These are phyloP conservation scores for Lipomyces japonicus DNA, from an alignment of 805 yeast species.

Conservation along the genomic window DNA sequence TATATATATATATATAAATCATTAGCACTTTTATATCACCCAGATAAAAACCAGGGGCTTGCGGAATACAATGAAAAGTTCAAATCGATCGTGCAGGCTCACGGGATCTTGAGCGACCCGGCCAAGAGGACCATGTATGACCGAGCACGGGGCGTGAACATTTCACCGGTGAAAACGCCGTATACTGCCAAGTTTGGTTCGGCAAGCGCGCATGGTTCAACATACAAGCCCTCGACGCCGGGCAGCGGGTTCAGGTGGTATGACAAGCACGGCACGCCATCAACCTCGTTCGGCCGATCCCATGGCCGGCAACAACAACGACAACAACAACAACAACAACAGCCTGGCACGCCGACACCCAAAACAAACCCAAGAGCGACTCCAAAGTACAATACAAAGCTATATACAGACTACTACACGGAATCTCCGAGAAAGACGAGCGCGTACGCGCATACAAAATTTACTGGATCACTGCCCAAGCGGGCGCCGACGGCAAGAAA, in stretches of 20 bases:
- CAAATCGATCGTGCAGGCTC: conserved; percentile 38
- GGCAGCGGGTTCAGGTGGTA: too few species aligned
- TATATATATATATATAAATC: not conserved
- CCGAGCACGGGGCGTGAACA: conserved; percentile 1
- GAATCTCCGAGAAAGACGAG: conserved; percentile 6
- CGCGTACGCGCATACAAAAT: not conserved
- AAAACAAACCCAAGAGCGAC: conserved; percentile 2
- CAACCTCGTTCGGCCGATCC: not conserved
- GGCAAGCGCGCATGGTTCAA: not conserved
- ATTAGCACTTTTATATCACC: conserved; percentile 43
- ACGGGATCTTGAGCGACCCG: conserved; percentile 35
- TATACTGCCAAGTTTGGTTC: not conserved
- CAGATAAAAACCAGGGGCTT: conserved; percentile 41
- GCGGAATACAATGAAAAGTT: conserved; percentile 35
- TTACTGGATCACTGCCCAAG: not conserved
- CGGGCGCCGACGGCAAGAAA: not conserved
- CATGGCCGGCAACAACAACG: not conserved
- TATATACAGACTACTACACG: not conserved
- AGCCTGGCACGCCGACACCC: too few species aligned
- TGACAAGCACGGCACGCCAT: too few species aligned
- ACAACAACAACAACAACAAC: conserved; percentile 1
- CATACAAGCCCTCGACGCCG: not conserved
- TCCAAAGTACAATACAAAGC: not conserved
- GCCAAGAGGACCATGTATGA: conserved; percentile 36
- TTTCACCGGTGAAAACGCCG: not conserved